Evolutionary conservation across 768 basidiomycete genomes (phyloP).

Genomic region (Clathrus columnatus): DNA sequence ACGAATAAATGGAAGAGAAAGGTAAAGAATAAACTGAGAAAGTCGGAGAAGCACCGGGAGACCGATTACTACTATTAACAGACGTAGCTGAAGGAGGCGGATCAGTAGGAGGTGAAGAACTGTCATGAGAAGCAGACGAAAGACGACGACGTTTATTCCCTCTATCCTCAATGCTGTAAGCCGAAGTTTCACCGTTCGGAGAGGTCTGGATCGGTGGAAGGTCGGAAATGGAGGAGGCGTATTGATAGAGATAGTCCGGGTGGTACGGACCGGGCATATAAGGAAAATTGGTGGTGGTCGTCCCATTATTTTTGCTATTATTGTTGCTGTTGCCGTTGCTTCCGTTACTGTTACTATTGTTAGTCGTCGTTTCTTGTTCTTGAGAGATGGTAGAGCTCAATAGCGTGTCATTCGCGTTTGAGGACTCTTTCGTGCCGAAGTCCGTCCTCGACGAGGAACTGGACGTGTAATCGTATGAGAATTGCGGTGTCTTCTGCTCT

Average conservation of each 20-base stretch:
- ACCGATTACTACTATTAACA: constrained; percentile 58
- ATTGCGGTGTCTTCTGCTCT: constrained; percentile 8
- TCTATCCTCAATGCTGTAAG: constrained; percentile 35
- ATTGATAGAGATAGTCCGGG: constrained; percentile 57
- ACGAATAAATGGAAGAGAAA: constrained; percentile 55
- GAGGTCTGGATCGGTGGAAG: constrained; percentile 34
- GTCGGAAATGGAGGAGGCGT: constrained; percentile 34
- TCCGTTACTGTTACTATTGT: not conserved
- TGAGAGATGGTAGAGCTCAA: constrained; percentile 1
- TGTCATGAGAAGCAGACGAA: constrained; percentile 42
- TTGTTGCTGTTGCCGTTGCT: not conserved
- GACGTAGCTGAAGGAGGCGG: constrained; percentile 49
- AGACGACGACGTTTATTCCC: constrained; percentile 53
- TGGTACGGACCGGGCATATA: constrained; percentile 65
- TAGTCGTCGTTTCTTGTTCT: not conserved
- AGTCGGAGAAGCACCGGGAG: constrained; percentile 37
- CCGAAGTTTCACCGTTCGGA: constrained; percentile 37
- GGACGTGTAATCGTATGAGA: constrained; percentile 8
- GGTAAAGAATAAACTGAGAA: constrained; percentile 52
- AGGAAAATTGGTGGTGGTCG: not conserved
- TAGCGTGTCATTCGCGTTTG: constrained; percentile 3
- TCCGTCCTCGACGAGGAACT: not conserved
- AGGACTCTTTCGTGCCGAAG: not conserved
- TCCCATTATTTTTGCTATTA: not conserved
- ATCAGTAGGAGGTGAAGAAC: constrained; percentile 42